Evolutionary conservation across 1,139 yeast species (phyloP), one percentile per base, ranked within the genome.

Genomic region (Diutina neorugosa): DNA sequence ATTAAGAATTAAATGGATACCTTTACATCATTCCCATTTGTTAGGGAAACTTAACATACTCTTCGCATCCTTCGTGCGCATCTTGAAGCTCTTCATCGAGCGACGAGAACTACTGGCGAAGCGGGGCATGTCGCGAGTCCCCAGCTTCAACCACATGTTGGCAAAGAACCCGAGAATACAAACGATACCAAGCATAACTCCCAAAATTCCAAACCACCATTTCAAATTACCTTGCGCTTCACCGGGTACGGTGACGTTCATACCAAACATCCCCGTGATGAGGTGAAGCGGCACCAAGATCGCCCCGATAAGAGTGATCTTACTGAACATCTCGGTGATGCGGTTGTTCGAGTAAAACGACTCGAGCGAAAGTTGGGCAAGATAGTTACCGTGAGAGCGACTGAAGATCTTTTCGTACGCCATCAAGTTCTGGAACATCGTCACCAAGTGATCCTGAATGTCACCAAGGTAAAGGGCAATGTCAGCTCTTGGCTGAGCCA

Each of bases 171-270:
- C 66, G 52, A 71, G 63, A 1, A 58, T 53, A 23, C 63, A 19
- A 41, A 76, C 69, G 44, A 77, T 59, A 37, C 61, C 55, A 3
- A 68, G 60, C 71, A 73, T 69, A 9, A 69, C 69, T 55, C 82
- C 68, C 42, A 78, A 25, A 18, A 59, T 59, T 3, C 60, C 61
- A 51, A 53, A 55, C 44, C 57, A 59, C 61, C 61, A 59, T 37
- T 43, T 40, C 19, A 43, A 31, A 84, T 40, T 71, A 1, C 60
- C 63, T 0, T 61, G 74, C 8, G 64, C 73, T 59, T 78, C 69
- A n/a, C 96, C 96, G 0, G 98, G 98, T 19, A 91, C 90, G 19
- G 63, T 68, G 18, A 93, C 98, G 67, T 93, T 93, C 98, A 93
- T 93, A 61, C 98, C 98, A 68, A 91, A 93, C 57, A 91, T 66